Percentiles rank a stretch among this genome's conserved stretches.
Evolutionary conservation across 345 rosid genomes (phyloP).

Genomic region (Populus simonii): DNA sequence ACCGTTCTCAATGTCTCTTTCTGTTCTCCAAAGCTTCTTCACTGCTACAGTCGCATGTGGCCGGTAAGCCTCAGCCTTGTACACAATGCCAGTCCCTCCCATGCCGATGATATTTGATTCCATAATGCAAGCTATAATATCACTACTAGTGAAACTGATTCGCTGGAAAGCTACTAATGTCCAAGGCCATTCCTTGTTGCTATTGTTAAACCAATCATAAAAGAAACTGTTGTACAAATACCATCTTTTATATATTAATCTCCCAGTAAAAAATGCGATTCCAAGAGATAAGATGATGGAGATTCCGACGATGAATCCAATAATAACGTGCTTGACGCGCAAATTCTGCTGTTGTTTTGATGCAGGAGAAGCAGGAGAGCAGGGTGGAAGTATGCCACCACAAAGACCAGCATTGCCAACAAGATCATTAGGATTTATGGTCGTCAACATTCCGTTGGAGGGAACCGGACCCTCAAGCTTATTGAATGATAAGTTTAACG

Average conservation of each 20-base stretch:
- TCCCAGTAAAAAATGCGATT: slow-evolving; percentile 39
- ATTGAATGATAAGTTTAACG: slow-evolving; percentile 79
- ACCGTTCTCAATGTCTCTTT: slow-evolving; percentile 52
- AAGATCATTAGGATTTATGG: slow-evolving; percentile 75
- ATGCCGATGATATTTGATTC: slow-evolving; percentile 84
- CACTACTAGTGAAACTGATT: slow-evolving; percentile 70
- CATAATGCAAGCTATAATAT: slow-evolving; percentile 62
- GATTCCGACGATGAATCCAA: slow-evolving; percentile 65
- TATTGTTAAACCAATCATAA: slow-evolving; percentile 43
- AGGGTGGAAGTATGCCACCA: slow-evolving; percentile 74
- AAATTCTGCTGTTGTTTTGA: slow-evolving; percentile 41
- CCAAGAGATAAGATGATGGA: slow-evolving; percentile 52
- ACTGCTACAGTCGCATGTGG: slow-evolving; percentile 62
- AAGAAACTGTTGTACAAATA: slow-evolving; percentile 49
- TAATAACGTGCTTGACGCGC: slow-evolving; percentile 49
- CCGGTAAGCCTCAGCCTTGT: slow-evolving; percentile 67
- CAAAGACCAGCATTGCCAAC: slow-evolving; percentile 75
- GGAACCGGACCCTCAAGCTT: slow-evolving; percentile 81
- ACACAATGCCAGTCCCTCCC: slow-evolving; percentile 90
- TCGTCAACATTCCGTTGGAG: slow-evolving; percentile 61
- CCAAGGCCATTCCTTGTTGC: slow-evolving; percentile 87
- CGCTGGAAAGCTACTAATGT: slow-evolving; percentile 86
- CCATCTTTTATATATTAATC: slow-evolving; percentile 54
- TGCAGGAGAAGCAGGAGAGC: slow-evolving; percentile 37
- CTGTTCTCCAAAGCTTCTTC: slow-evolving; percentile 83